Evolutionary conservation across 2,329 filamentous ascomycete species (phyloP).

Genomic region (Xylariaceae sp.): DNA sequence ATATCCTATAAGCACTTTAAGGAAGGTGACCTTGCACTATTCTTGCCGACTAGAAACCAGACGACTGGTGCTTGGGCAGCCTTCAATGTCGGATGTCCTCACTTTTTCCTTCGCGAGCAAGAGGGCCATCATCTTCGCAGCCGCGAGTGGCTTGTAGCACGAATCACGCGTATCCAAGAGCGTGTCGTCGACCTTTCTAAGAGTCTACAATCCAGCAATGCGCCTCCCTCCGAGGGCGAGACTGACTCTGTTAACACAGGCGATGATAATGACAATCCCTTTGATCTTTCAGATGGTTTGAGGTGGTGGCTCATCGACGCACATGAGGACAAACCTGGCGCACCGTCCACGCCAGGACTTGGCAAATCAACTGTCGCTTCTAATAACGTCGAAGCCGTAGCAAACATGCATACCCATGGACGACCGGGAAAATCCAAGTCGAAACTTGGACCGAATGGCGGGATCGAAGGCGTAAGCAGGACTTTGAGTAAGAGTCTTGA

Average conservation of each 20-base stretch:
- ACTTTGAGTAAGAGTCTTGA: constrained; percentile 84
- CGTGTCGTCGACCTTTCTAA: constrained; percentile 89
- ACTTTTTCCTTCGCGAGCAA: constrained; percentile 94
- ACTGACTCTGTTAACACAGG: constrained; percentile 48
- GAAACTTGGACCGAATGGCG: constrained; percentile 42
- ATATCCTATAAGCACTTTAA: constrained; percentile 96
- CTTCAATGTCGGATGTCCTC: constrained; percentile 95
- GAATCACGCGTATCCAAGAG: constrained; percentile 87
- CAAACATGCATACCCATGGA: constrained; percentile 57
- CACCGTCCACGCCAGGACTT: constrained; percentile 86
- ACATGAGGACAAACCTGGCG: constrained; percentile 84
- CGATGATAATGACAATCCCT: constrained; percentile 91
- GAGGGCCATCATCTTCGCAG: constrained; percentile 79
- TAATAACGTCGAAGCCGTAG: constrained; percentile 81
- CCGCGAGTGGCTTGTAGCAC: constrained; percentile 93
- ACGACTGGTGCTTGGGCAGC: constrained; percentile 94
- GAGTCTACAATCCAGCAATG: constrained; percentile 53
- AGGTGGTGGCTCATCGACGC: constrained; percentile 97
- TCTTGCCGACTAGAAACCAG: constrained; percentile 91
- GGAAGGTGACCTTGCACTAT: constrained; percentile 89
- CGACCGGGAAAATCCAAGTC: constrained; percentile 37
- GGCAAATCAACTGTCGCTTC: constrained; percentile 89
- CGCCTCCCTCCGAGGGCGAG: constrained; percentile 35
- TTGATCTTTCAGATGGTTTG: constrained; percentile 89
- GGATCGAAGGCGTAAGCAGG: constrained; percentile 70